These are phyloP conservation scores for Ciborinia camelliae DNA, from an alignment of 2,329 filamentous ascomycete genomes.

Conservation along the genomic window DNA sequence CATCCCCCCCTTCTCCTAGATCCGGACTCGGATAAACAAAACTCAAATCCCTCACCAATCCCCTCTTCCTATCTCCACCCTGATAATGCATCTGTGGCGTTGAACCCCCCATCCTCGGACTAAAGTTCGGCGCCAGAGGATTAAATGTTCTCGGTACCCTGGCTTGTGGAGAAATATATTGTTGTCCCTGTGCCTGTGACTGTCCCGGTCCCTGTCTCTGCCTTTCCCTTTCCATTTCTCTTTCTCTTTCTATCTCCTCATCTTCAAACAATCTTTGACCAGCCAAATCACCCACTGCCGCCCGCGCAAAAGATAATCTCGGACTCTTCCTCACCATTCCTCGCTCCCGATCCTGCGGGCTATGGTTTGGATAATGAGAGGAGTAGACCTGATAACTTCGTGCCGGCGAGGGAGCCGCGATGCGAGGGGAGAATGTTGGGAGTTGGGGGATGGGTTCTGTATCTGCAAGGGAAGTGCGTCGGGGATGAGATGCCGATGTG, in stretches of 20 bases:
- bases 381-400: conserved; percentile 33
- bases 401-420: conserved; percentile 6
- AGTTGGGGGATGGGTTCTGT: conserved; percentile 34
- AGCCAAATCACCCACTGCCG: not conserved
- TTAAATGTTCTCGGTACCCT: conserved; percentile 1
- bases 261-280: not conserved
- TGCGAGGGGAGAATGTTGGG: conserved; percentile 29
- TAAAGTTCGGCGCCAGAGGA: conserved; percentile 2
- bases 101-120: not conserved
- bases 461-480: conserved; percentile 29
- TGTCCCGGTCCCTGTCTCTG: not conserved
- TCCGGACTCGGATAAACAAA: conserved; percentile 9
- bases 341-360: conserved; percentile 2
- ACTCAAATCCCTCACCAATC: not conserved
- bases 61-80: not conserved
- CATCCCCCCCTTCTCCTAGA: not conserved
- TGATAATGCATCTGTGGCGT: not conserved
- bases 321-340: conserved; percentile 26
- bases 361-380: conserved; percentile 3
- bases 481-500: not conserved
- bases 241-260: not conserved
- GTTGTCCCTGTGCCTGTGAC: not conserved
- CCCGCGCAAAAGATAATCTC: conserved; percentile 24
- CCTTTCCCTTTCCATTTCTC: not conserved
- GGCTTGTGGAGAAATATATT: not conserved